A percentile compares a stretch with the other conserved stretches of the same genome.
Evolutionary conservation across 176 grass and related monocot species (phyloP).

Genomic region (Oryza longistaminata): DNA sequence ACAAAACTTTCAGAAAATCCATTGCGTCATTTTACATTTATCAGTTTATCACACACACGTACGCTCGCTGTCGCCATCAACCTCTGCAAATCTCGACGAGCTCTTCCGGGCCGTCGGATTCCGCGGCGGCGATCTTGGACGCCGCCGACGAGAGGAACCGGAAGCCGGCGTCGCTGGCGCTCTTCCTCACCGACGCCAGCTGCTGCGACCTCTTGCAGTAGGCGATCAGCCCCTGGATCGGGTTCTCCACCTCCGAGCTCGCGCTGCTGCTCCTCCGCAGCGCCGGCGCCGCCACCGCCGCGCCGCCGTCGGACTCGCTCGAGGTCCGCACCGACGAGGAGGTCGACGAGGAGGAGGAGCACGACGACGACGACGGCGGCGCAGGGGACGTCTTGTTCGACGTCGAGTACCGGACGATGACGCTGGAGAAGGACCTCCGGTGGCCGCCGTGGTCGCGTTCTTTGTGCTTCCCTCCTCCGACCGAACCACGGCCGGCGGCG

Average conservation of each 20-base stretch:
- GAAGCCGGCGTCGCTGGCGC: conserved; percentile 68
- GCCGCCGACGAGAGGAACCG: conserved; percentile 49
- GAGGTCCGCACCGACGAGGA: conserved; percentile 60
- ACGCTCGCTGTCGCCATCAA: neutral
- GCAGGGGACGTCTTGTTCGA: conserved; percentile 52
- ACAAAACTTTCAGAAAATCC: conserved; percentile 37
- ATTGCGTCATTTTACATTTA: conserved; percentile 40
- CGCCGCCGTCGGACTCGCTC: conserved; percentile 39
- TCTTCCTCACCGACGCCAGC: conserved; percentile 65
- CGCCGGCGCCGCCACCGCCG: conserved; percentile 26
- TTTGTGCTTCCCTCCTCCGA: conserved; percentile 20
- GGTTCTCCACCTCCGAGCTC: conserved; percentile 79
- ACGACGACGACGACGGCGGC: conserved; percentile 28
- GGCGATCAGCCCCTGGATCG: conserved; percentile 85
- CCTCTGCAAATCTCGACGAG: conserved; percentile 42
- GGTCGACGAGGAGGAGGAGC: conserved; percentile 48
- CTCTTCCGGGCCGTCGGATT: conserved; percentile 43
- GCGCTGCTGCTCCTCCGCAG: conserved; percentile 85
- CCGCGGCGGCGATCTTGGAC: conserved; percentile 56
- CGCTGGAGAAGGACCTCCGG: conserved; percentile 83
- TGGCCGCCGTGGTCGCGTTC: conserved; percentile 51
- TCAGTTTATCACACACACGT: too few relatives aligned
- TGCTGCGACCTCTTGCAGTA: conserved; percentile 97
- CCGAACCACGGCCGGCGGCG: neutral
- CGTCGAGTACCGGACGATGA: conserved; percentile 44